These are phyloP conservation scores for Debaryomyces robertsiae DNA, from an alignment of 1,139 yeast genomes.

Conservation along the genomic window DNA sequence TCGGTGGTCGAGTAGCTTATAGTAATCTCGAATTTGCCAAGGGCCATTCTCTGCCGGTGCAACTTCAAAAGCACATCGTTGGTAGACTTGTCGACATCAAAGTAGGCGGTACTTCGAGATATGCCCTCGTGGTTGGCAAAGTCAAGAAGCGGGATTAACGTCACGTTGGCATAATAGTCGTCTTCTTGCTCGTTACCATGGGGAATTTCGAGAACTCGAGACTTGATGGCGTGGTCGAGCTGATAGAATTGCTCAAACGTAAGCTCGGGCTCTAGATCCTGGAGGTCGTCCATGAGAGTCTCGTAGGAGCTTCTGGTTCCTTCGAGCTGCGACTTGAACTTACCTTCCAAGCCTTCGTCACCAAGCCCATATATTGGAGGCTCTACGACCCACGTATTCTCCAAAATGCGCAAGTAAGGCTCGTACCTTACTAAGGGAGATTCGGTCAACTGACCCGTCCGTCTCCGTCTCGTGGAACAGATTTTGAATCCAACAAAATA, in stretches of 20 bases:
- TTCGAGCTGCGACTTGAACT: constrained; percentile 19
- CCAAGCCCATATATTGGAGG: constrained; percentile 15
- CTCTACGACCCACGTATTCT: constrained; percentile 19
- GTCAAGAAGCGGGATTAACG: constrained; percentile 67
- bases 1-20: constrained; percentile 54
- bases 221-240: constrained; percentile 52
- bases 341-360: constrained; percentile 21
- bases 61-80: constrained; percentile 45
- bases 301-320: constrained; percentile 25
- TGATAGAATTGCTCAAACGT: constrained; percentile 33
- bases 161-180: constrained; percentile 52
- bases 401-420: constrained; percentile 31
- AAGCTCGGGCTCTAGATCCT: constrained; percentile 12
- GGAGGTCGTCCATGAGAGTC: constrained; percentile 22
- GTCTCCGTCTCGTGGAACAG: constrained; percentile 12
- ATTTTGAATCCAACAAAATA: constrained; percentile 30
- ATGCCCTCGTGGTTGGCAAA: constrained; percentile 58
- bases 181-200: constrained; percentile 26
- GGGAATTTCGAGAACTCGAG: constrained; percentile 68
- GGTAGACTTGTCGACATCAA: constrained; percentile 57
- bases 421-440: constrained; percentile 20
- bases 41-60: constrained; percentile 13
- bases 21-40: constrained; percentile 28
- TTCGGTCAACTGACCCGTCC: constrained; percentile 7
- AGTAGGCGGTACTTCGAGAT: constrained; percentile 50